Evolutionary conservation across 306 rosid genomes (phyloP).

Genomic region (Crataegus laevigata): DNA sequence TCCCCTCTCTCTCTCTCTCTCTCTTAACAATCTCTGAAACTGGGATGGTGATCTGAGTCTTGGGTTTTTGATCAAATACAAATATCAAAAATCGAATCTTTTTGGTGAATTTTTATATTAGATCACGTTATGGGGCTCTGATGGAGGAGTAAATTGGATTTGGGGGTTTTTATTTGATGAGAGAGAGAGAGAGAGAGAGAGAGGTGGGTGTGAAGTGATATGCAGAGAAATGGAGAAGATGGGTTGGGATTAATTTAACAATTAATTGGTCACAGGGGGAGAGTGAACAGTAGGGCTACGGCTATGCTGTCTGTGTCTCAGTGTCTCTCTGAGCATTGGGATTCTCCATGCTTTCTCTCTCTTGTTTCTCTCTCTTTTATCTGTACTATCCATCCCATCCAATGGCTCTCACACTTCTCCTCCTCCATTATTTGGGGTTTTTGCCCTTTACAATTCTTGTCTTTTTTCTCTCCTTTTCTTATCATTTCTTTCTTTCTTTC

Average conservation of each 20-base stretch:
- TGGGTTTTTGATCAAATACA: conserved; percentile 16
- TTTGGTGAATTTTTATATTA: conserved; percentile 7
- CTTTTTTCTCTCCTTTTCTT: conserved; percentile 5
- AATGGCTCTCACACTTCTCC: conserved; percentile 42
- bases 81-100: conserved; percentile 17
- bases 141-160: conserved; percentile 9
- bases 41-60: conserved; percentile 18
- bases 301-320: conserved; percentile 58
- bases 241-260: conserved; percentile 27
- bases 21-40: neutral
- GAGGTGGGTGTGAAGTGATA: neutral
- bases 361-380: conserved; percentile 32
- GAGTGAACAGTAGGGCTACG: conserved; percentile 42
- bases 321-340: conserved; percentile 63
- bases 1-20: neutral
- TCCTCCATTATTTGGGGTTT: conserved; percentile 49
- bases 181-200: conserved; percentile 3
- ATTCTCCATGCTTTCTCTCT: conserved; percentile 43
- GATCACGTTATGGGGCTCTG: conserved; percentile 27
- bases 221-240: neutral
- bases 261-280: conserved; percentile 30
- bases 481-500: neutral
- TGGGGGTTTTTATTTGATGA: conserved; percentile 4
- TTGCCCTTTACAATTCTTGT: conserved; percentile 21
- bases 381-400: conserved; percentile 29